A percentile compares a stretch with the other conserved stretches of the same genome.
Conservation (phyloP, 768 basidiomycete species). For the Lentinula edodes region DNA sequence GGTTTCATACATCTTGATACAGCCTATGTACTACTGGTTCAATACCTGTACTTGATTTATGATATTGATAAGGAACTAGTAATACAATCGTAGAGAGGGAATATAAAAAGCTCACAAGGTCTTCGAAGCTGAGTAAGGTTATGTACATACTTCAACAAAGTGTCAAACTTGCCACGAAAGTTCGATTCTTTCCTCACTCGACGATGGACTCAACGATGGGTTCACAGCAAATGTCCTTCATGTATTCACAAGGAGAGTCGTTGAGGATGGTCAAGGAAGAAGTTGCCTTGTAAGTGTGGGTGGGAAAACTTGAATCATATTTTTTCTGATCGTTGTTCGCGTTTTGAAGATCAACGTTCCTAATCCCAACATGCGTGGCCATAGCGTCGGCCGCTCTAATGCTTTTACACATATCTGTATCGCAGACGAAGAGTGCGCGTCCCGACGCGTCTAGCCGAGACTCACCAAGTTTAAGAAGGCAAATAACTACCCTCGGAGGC, state of each 20-base stretch:
- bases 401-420: not conserved
- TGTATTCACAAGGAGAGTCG: not conserved
- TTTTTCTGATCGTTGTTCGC: not conserved
- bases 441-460: not conserved
- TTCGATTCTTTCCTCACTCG: too few relatives aligned
- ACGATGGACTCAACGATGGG: not conserved
- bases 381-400: not conserved
- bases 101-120: too few relatives aligned
- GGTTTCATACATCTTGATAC: too few relatives aligned
- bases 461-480: not conserved
- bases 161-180: too few relatives aligned
- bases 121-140: too few relatives aligned
- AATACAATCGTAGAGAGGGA: too few relatives aligned
- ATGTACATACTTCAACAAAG: too few relatives aligned
- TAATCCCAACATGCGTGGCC: not conserved
- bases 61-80: too few relatives aligned
- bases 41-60: too few relatives aligned
- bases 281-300: not conserved
- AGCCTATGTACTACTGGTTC: too few relatives aligned
- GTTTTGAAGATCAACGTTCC: not conserved
- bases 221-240: not conserved
- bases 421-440: not conserved
- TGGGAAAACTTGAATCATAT: not conserved
- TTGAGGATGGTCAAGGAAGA: not conserved
- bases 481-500: constrained; percentile 2